phyloP scores from a whole-genome alignment of 108 stramenopile genomes.

The Fragilaria crotonensis region DNA sequence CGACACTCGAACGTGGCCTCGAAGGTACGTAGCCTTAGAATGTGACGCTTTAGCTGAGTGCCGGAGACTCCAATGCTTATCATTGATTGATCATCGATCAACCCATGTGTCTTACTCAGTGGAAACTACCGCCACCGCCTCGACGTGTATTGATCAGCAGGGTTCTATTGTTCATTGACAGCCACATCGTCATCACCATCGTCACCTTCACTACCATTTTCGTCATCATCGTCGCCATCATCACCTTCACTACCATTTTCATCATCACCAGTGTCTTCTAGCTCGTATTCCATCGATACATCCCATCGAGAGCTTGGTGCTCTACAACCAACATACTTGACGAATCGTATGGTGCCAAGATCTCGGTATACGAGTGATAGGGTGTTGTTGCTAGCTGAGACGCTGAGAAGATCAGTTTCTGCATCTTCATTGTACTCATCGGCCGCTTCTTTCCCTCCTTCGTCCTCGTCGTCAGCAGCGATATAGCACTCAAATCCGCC shows the following conservation, averaged over 20 bases:
- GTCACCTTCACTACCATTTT: no score
- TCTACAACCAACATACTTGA: constrained; percentile 86
- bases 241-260: no score
- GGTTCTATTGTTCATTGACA: no score
- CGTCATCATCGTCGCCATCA: no score
- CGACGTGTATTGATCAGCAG: no score
- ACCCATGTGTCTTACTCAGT: no score
- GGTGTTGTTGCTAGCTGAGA: constrained; percentile 89
- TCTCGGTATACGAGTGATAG: constrained; percentile 89
- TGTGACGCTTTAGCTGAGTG: no score
- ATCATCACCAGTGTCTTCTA: constrained; percentile 43
- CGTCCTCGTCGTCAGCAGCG: constrained; percentile 85
- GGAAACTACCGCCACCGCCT: no score
- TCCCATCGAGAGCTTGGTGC: constrained; percentile 93
- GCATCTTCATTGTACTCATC: constrained; percentile 90
- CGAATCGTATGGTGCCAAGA: constrained; percentile 89
- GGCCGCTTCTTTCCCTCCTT: constrained; percentile 52
- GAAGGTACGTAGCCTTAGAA: no score
- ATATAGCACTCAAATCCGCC: constrained; percentile 97
- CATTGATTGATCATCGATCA: no score
- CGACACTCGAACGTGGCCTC: no score
- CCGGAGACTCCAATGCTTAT: no score
- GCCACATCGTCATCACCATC: constrained; percentile 15
- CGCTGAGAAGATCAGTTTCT: constrained; percentile 85
- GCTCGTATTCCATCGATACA: constrained; percentile 81